phyloP scores from a whole-genome alignment of 1,284 basidiomycete genomes.

The Moesziomyces parantarcticus region DNA sequence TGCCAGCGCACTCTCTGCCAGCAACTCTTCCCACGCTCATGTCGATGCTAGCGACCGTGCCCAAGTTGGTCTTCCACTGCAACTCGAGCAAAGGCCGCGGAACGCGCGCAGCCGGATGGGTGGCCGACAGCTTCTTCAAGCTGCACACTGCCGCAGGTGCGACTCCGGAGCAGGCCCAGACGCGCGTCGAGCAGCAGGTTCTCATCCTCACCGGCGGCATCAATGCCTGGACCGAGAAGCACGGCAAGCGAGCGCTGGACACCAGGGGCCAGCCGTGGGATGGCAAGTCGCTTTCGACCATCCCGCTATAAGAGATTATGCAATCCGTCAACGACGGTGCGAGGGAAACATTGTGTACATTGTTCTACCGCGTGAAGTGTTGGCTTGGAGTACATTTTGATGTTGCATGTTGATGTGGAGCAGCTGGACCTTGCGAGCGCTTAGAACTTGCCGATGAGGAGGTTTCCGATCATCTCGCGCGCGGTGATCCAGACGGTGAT shows the following conservation, averaged over 20 bases:
- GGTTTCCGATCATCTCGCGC: slow-evolving; percentile 64
- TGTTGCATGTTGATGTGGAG: neutral
- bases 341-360: neutral
- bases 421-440: neutral
- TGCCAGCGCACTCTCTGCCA: slow-evolving; percentile 68
- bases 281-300: slow-evolving; percentile 28
- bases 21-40: slow-evolving; percentile 59
- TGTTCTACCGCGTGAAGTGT: slow-evolving; percentile 2
- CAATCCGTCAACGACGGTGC: neutral
- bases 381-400: slow-evolving; percentile 2
- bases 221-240: slow-evolving; percentile 49
- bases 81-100: slow-evolving; percentile 62
- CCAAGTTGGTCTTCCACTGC: slow-evolving; percentile 66
- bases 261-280: slow-evolving; percentile 43
- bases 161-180: slow-evolving; percentile 14
- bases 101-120: slow-evolving; percentile 63
- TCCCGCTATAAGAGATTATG: slow-evolving; percentile 23
- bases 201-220: slow-evolving; percentile 64
- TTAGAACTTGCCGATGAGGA: slow-evolving; percentile 52
- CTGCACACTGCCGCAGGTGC: slow-evolving; percentile 13
- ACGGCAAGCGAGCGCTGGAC: slow-evolving; percentile 34
- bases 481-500: slow-evolving; percentile 82
- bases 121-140: slow-evolving; percentile 56
- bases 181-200: slow-evolving; percentile 34
- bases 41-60: slow-evolving; percentile 57